Conservation (phyloP, 2,329 filamentous ascomycete species). For the Sporothrix dimorphospora region DNA sequence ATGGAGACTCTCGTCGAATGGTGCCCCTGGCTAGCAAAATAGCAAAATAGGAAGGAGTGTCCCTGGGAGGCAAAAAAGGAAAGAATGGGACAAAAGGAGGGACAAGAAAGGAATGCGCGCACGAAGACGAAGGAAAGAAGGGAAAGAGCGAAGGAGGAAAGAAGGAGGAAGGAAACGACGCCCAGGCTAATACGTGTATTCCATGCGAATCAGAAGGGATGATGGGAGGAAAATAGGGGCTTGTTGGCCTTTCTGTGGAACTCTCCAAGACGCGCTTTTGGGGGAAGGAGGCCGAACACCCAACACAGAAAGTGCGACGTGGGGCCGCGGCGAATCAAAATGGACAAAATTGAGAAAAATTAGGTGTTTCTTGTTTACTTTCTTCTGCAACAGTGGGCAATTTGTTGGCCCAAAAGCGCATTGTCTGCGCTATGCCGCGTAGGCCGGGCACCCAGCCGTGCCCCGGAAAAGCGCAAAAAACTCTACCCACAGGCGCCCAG, state of each 20-base stretch:
- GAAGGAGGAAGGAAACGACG: background rate
- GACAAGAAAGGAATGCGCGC: constrained; percentile 21
- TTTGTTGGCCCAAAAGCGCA: background rate
- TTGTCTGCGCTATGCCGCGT: background rate
- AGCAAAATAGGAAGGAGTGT: constrained; percentile 21
- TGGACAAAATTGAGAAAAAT: background rate
- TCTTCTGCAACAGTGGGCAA: constrained; percentile 11
- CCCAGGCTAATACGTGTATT: constrained; percentile 15
- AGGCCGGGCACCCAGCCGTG: constrained; percentile 3
- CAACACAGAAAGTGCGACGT: constrained; percentile 13
- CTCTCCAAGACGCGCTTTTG: constrained; percentile 1
- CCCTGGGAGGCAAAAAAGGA: background rate
- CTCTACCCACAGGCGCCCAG: background rate
- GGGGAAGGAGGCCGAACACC: background rate
- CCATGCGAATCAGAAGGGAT: background rate
- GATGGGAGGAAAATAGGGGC: constrained; percentile 16
- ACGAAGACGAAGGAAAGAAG: background rate
- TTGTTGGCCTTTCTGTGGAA: background rate
- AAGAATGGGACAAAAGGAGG: constrained; percentile 6
- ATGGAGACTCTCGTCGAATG: constrained; percentile 1
- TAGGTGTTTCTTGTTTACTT: constrained; percentile 18
- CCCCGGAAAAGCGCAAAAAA: constrained; percentile 2
- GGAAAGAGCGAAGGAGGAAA: constrained; percentile 15
- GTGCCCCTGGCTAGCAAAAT: constrained; percentile 8
- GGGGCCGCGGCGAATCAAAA: constrained; percentile 17